Evolutionary conservation across 805 yeast genomes (phyloP).

Genomic region (Metschnikowia baotianmanensis): DNA sequence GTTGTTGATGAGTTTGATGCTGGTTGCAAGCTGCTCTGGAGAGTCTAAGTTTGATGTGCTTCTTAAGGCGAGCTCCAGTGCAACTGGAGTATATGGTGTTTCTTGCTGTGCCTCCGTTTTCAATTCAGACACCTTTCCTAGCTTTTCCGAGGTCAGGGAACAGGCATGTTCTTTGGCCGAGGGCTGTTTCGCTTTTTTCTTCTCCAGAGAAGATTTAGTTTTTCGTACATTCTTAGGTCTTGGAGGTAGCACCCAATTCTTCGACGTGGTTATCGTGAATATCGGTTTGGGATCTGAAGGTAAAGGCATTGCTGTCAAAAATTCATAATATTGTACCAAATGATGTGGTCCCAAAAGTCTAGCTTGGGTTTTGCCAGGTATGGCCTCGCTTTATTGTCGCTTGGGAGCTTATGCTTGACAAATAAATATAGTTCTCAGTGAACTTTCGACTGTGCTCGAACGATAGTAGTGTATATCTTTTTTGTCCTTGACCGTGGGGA

Average conservation of each 20-base stretch:
- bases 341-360: no score
- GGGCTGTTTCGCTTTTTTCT: conserved; percentile 9
- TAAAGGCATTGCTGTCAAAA: conserved; percentile 13
- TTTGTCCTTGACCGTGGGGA: not conserved
- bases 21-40: conserved; percentile 14
- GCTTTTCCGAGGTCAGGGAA: not conserved
- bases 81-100: not conserved
- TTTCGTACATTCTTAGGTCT: conserved; percentile 21
- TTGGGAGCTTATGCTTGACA: no score
- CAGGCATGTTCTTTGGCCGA: conserved; percentile 23
- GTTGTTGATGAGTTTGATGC: conserved; percentile 23
- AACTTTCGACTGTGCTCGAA: conserved; percentile 1
- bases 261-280: conserved; percentile 20
- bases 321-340: conserved; percentile 16
- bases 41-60: conserved; percentile 5
- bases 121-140: not conserved
- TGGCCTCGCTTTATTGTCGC: no score
- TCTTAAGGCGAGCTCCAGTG: not conserved
- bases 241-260: conserved; percentile 23
- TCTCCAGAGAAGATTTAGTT: conserved; percentile 15
- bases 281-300: conserved; percentile 17
- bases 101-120: not conserved
- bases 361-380: no score
- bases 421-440: not conserved
- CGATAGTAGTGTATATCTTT: not conserved